Base-by-base conservation (phyloP, 2,329 filamentous ascomycete genomes). In the Epichloe hybrida region DNA sequence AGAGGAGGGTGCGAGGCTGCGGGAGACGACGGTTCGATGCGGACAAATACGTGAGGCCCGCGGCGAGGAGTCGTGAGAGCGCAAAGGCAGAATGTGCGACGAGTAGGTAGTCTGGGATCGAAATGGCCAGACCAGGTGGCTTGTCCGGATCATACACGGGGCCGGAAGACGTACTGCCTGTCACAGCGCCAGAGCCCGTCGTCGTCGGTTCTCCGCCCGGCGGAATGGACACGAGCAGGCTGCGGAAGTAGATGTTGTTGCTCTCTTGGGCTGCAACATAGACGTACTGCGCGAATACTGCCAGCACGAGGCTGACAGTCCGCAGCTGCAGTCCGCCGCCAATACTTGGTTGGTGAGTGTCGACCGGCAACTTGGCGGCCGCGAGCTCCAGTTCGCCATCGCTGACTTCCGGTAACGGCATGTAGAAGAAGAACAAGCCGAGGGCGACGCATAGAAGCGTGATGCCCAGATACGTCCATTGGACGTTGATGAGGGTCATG, bases 401-500 rank as follows among this genome's bases (percentile, higher is more conserved):
- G 37, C 69, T 73, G 8, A 80, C 74, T 56, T 83, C 81, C 0
- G 80, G 80, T 2, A 84, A 67, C 0, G 80, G 80, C 72, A 83
- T 79, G 58, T 84, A 84, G 61, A 79, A 84, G 62, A 84, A 83
- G 61, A 84, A 79, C 3, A 84, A 68, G 0, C 81, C 85, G 3
- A 94, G 72, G 3, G 78, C 70, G 49, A 84, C 85, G 52, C 84
- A 86, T 51, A 89, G 82, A 23, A 84, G 72, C 0, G 86, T 87
- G 54, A 91, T 84, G 50, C 82, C 84, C n/a, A 93, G 75, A 58
- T 93, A 93, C 0, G 86, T 86, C 84, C 84, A 94, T 65, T 93
- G 88, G 2, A 91, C 84, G 54, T 84, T 81, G 54, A 86, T 76
- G 3, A 93, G 73, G 1, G 76, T 77, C 34, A 72, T 63, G 36